Conservation (phyloP, 768 basidiomycete species). For the Kwoniella europaea region DNA sequence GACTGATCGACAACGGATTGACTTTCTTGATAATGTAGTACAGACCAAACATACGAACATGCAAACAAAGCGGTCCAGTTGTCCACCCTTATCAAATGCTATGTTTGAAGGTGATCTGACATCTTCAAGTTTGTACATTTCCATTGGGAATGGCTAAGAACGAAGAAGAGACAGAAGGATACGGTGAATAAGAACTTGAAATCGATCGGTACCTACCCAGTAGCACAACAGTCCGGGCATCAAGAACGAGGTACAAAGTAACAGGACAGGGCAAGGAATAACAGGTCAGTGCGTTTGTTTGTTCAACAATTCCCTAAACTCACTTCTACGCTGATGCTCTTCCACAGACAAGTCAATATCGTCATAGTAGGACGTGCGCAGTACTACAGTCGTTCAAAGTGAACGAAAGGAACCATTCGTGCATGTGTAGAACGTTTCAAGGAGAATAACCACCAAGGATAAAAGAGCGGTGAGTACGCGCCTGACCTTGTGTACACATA, state of each 20-base stretch:
- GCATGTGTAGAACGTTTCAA: background rate
- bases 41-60: background rate
- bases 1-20: background rate
- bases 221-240: background rate
- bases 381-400: background rate
- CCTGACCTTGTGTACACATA: slow-evolving; percentile 4
- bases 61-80: background rate
- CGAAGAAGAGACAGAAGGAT: no score
- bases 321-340: background rate
- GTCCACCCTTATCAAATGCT: no score
- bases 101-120: no score
- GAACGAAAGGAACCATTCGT: background rate
- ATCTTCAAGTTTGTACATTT: no score
- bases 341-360: background rate
- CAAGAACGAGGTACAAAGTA: background rate
- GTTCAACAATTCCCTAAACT: background rate
- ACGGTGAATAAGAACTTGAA: no score
- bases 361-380: slow-evolving; percentile 11
- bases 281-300: background rate
- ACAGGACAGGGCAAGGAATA: background rate
- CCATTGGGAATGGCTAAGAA: background rate
- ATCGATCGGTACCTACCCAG: no score
- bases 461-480: slow-evolving; percentile 6
- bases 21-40: background rate
- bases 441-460: background rate